A percentile compares a stretch with the other conserved stretches of the same genome.
Conservation (phyloP, 2,329 filamentous ascomycete species). For the Pestalotiopsis fici region DNA sequence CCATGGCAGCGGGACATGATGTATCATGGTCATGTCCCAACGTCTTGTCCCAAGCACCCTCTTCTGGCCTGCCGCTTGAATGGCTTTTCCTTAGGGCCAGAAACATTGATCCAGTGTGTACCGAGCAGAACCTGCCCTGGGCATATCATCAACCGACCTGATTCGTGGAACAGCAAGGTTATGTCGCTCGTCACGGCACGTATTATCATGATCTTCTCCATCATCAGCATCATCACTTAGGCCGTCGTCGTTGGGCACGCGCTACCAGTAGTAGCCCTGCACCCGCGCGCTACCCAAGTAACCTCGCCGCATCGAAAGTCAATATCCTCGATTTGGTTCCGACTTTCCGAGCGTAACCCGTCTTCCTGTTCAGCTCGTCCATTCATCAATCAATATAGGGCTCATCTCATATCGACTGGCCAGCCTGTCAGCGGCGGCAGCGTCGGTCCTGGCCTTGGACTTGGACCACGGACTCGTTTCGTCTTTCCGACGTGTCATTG, state of each 20-base stretch:
- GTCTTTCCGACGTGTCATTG: constrained; percentile 3
- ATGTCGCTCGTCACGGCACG: neutral
- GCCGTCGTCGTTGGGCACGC: neutral
- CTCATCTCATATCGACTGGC: neutral
- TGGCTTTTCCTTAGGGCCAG: neutral
- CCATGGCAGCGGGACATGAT: neutral
- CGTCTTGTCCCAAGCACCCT: neutral
- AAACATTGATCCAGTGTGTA: neutral
- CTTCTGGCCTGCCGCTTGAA: neutral
- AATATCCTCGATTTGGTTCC: neutral
- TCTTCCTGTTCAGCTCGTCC: neutral
- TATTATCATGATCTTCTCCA: neutral
- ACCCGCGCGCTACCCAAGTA: neutral
- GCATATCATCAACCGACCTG: neutral
- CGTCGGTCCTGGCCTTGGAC: neutral
- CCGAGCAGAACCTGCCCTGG: neutral
- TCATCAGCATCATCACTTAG: neutral
- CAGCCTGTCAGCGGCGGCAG: constrained; percentile 7
- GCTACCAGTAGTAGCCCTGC: neutral
- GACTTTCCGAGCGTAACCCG: neutral
- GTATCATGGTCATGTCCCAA: neutral
- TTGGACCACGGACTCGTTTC: neutral
- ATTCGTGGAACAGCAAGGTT: neutral
- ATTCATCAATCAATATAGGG: neutral
- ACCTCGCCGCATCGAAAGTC: neutral